These are phyloP conservation scores for Irpex sp. DNA, from an alignment of 1,284 basidiomycete species.

Conservation along the genomic window DNA sequence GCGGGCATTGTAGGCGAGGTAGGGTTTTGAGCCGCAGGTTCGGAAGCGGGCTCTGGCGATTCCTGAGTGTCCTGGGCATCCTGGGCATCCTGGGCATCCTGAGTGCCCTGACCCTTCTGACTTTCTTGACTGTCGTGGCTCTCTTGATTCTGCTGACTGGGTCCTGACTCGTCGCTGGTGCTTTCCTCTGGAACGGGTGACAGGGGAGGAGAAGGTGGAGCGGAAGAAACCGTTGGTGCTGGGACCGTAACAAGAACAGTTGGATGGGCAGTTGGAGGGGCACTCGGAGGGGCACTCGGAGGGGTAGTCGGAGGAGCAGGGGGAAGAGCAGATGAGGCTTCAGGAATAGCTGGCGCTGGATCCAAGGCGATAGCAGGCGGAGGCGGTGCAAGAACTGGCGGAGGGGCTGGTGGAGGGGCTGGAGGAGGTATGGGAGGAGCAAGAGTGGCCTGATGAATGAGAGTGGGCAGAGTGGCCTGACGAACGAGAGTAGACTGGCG, in stretches of 20 bases:
- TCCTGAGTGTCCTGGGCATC: background rate
- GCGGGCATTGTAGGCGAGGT: slow-evolving; percentile 2
- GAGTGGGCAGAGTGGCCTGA: no score
- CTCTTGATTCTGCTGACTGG: background rate
- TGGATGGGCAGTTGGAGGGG: no score
- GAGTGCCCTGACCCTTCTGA: no score
- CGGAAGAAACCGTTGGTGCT: background rate
- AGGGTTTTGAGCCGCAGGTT: background rate
- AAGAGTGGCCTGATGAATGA: background rate
- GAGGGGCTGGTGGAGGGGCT: background rate
- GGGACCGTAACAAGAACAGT: no score
- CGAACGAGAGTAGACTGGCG: background rate
- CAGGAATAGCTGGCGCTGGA: background rate
- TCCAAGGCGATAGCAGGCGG: background rate
- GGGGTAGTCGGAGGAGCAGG: background rate
- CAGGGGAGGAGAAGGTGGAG: slow-evolving; percentile 9
- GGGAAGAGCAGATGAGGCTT: background rate
- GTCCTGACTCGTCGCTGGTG: background rate
- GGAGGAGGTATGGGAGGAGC: background rate
- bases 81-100: background rate
- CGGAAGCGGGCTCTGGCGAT: background rate
- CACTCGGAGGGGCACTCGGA: no score
- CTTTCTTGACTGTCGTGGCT: no score
- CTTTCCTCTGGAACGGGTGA: slow-evolving; percentile 4
- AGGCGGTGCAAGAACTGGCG: background rate